phyloP scores from a whole-genome alignment of 1,284 basidiomycete species.

The Cryptococcus sp. region DNA sequence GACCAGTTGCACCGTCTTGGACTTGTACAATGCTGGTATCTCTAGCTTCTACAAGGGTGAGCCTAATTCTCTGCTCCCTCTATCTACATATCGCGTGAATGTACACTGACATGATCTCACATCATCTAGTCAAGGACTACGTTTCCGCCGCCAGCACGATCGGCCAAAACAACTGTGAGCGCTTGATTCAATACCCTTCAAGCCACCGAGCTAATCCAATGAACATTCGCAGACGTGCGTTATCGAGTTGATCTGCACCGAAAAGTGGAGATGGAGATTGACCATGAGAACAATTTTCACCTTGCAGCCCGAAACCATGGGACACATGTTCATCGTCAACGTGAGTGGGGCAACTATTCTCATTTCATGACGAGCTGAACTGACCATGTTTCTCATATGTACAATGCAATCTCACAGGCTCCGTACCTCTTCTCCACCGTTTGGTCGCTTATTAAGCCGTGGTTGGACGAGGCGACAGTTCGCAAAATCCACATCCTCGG shows the following conservation, averaged over 20 bases:
- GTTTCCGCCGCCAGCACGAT: slow-evolving; percentile 76
- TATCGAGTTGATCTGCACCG: too few relatives aligned
- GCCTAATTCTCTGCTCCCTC: slow-evolving; percentile 10
- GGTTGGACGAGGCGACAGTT: slow-evolving; percentile 94
- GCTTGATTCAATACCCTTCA: background rate
- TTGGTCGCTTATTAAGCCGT: slow-evolving; percentile 87
- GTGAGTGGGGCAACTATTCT: slow-evolving; percentile 38
- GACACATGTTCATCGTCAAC: slow-evolving; percentile 94
- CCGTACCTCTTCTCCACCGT: slow-evolving; percentile 89
- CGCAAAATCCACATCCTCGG: slow-evolving; percentile 87
- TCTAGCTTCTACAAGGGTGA: slow-evolving; percentile 73
- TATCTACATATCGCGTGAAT: background rate
- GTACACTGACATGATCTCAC: background rate
- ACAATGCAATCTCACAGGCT: slow-evolving; percentile 46
- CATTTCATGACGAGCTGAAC: slow-evolving; percentile 2
- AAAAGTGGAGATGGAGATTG: background rate
- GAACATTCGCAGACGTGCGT: background rate
- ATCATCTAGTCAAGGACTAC: slow-evolving; percentile 75
- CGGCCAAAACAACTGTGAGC: slow-evolving; percentile 77
- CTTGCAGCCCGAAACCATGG: slow-evolving; percentile 82
- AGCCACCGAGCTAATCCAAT: background rate
- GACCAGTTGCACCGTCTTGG: slow-evolving; percentile 98
- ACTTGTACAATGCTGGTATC: slow-evolving; percentile 80
- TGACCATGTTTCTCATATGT: background rate
- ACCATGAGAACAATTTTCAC: background rate